Evolutionary conservation across 2,329 filamentous ascomycete species (phyloP).

Genomic region (Pseudogymnoascus verrucosus): DNA sequence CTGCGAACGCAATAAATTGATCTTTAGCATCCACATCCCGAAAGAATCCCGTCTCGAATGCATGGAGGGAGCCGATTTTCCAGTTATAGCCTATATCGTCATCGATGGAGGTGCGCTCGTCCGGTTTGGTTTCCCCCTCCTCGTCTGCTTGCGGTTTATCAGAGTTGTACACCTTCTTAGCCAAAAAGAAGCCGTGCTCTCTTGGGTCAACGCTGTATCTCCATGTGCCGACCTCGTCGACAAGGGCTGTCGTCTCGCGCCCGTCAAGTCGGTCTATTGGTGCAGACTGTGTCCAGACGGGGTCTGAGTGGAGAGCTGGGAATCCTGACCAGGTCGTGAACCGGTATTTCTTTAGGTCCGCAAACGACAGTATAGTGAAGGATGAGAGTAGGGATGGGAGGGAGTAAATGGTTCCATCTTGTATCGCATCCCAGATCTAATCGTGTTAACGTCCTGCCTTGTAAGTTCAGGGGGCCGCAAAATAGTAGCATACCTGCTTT

Average conservation of each 20-base stretch:
- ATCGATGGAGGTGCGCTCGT: slow-evolving; percentile 37
- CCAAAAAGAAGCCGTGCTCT: slow-evolving; percentile 94
- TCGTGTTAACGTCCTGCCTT: slow-evolving; percentile 13
- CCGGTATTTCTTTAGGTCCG: slow-evolving; percentile 93
- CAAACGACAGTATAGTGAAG: slow-evolving; percentile 84
- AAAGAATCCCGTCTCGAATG: slow-evolving; percentile 86
- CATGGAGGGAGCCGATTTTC: slow-evolving; percentile 66
- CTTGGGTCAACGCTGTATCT: slow-evolving; percentile 70
- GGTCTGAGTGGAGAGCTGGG: slow-evolving; percentile 83
- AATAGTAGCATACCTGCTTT: slow-evolving; percentile 52
- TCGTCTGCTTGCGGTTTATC: slow-evolving; percentile 20
- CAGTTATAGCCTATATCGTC: slow-evolving; percentile 57
- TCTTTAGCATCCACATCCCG: slow-evolving; percentile 62
- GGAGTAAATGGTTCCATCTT: slow-evolving; percentile 92
- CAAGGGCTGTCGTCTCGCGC: slow-evolving; percentile 68
- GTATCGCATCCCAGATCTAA: slow-evolving; percentile 96
- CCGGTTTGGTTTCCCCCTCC: slow-evolving; percentile 37
- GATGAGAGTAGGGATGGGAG: slow-evolving; percentile 85
- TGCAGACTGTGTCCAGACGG: slow-evolving; percentile 62
- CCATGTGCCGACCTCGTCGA: slow-evolving; percentile 82
- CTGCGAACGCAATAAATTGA: slow-evolving; percentile 77
- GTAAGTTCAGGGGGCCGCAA: slow-evolving; percentile 16
- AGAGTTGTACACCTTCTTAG: slow-evolving; percentile 55
- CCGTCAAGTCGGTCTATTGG: slow-evolving; percentile 47
- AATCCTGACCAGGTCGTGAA: slow-evolving; percentile 99